Evolutionary conservation across 306 rosid genomes (phyloP).

Genomic region (Morella rubra): DNA sequence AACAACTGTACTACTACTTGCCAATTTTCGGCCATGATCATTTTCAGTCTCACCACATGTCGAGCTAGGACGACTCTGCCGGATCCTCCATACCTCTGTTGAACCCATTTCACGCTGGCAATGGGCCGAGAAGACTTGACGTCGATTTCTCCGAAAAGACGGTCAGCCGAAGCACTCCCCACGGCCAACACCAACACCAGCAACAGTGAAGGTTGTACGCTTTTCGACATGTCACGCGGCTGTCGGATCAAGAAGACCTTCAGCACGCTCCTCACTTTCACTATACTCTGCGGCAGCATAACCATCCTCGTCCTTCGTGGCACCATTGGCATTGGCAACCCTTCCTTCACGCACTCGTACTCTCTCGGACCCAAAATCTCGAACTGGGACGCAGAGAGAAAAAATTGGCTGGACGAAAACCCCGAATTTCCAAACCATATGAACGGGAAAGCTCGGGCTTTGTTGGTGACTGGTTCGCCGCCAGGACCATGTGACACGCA

Average conservation of each 20-base stretch:
- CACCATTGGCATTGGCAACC: constrained; percentile 78
- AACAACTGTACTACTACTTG: too few species aligned
- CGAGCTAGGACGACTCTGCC: too few species aligned
- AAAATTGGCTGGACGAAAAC: constrained; percentile 59
- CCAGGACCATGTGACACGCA: constrained; percentile 95
- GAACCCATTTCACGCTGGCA: too few species aligned
- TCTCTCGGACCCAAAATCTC: constrained; percentile 78
- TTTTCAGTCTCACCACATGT: too few species aligned
- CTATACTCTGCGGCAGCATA: constrained; percentile 88
- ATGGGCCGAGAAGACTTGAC: too few species aligned
- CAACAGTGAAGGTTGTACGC: constrained; percentile 19
- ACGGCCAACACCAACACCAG: not conserved
- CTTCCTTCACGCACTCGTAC: constrained; percentile 63
- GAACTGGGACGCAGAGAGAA: constrained; percentile 67
- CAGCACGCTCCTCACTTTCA: constrained; percentile 61
- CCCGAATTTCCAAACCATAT: constrained; percentile 64
- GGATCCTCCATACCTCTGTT: too few species aligned
- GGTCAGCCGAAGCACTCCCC: too few species aligned
- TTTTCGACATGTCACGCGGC: constrained; percentile 55
- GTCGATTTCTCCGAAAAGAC: too few species aligned
- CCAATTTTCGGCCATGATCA: too few species aligned
- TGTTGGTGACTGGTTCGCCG: constrained; percentile 87
- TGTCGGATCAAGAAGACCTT: constrained; percentile 88
- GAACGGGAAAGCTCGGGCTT: constrained; percentile 73
- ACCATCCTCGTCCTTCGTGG: constrained; percentile 97